These are phyloP conservation scores for Clathrospora elynae DNA, from an alignment of 2,329 filamentous ascomycete species.

Conservation along the genomic window DNA sequence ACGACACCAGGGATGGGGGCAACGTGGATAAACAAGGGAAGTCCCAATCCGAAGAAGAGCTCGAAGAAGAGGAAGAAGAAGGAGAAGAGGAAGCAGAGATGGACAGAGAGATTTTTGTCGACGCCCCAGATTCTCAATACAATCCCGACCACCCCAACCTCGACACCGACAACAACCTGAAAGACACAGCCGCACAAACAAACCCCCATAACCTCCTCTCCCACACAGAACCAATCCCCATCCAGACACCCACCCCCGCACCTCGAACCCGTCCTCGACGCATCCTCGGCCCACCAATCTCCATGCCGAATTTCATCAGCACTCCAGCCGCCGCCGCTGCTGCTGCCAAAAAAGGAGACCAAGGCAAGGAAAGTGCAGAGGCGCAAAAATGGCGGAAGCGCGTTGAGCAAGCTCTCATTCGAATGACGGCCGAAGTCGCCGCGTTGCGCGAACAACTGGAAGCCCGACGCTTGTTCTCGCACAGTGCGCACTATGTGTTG, in stretches of 20 bases:
- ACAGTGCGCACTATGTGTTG: constrained; percentile 64
- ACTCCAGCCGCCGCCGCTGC: constrained; percentile 6
- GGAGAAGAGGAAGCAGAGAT: constrained; percentile 39
- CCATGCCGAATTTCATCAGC: constrained; percentile 18
- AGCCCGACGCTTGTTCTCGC: constrained; percentile 71
- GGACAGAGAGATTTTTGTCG: constrained; percentile 53
- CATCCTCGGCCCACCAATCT: constrained; percentile 28
- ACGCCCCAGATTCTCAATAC: constrained; percentile 55
- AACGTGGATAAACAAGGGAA: no score
- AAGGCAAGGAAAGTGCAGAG: constrained; percentile 21
- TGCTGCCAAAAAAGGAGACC: background rate
- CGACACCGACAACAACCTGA: constrained; percentile 20
- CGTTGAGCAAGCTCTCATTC: constrained; percentile 83
- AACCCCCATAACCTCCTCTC: constrained; percentile 17
- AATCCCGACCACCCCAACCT: constrained; percentile 24
- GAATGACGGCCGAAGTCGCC: constrained; percentile 89
- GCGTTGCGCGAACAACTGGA: constrained; percentile 91
- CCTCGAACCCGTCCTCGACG: constrained; percentile 18
- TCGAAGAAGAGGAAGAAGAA: constrained; percentile 46
- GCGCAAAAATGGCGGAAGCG: constrained; percentile 74
- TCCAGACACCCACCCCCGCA: constrained; percentile 26
- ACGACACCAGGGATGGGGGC: no score
- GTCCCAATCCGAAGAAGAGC: constrained; percentile 70
- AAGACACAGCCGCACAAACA: constrained; percentile 32
- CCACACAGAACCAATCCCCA: constrained; percentile 15